Conservation (phyloP, 1,284 basidiomycete genomes). For the Ceratobasidium sp. region DNA sequence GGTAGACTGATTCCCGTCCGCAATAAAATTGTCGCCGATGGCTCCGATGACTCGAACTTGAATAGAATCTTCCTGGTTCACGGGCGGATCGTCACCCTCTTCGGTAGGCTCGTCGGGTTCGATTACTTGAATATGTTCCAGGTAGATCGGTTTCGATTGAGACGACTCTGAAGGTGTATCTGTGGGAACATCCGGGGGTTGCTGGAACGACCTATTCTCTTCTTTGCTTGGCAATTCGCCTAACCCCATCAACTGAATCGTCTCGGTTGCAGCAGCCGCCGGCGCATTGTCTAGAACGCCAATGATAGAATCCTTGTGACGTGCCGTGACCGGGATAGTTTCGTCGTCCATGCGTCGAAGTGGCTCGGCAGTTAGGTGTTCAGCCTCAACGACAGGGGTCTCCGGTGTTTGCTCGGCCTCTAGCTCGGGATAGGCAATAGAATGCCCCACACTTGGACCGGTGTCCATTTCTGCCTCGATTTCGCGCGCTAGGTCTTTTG, state of each 20-base stretch:
- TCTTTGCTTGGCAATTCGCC: not conserved
- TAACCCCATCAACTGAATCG: not conserved
- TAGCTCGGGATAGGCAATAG: not conserved
- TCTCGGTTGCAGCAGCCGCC: not conserved
- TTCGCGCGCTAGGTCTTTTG: slow-evolving; percentile 11
- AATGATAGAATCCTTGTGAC: slow-evolving; percentile 21
- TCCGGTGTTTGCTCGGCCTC: not conserved
- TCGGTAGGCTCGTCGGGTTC: not conserved
- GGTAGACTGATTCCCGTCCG: not conserved
- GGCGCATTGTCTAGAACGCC: slow-evolving; percentile 7
- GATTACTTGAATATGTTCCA: slow-evolving; percentile 23
- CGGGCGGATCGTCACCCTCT: not conserved
- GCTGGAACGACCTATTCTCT: not conserved
- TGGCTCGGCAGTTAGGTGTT: not conserved
- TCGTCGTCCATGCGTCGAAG: slow-evolving; percentile 29
- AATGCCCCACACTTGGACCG: not conserved
- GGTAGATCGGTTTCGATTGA: not conserved
- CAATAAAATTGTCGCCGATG: not conserved
- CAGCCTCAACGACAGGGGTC: not conserved
- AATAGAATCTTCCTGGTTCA: not conserved
- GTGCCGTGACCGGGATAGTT: slow-evolving; percentile 24
- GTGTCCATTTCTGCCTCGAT: slow-evolving; percentile 7
- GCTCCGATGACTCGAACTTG: not conserved
- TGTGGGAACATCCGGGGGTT: not conserved
- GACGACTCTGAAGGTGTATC: not conserved